A percentile compares a stretch with the other conserved stretches of the same genome.
Evolutionary conservation across 1,139 yeast genomes (phyloP).

Genomic region (Wickerhamomyces sp.): DNA sequence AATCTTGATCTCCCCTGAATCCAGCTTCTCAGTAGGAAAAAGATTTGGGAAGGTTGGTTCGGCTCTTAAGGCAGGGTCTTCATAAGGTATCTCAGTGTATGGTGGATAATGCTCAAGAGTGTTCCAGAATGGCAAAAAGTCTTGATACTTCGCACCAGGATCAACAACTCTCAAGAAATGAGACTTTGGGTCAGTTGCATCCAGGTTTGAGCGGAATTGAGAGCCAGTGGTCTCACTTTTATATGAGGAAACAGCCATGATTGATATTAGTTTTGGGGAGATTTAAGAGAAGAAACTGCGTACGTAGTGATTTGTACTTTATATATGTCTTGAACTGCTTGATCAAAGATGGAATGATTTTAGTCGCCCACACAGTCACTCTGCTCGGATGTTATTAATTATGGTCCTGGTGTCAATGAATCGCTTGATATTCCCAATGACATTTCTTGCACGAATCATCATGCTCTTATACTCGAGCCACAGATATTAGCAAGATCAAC

Average conservation of each 20-base stretch:
- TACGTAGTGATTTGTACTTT: neutral
- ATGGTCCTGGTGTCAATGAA: too few relatives aligned
- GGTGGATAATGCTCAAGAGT: constrained; percentile 36
- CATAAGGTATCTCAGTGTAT: constrained; percentile 18
- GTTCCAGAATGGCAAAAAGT: constrained; percentile 47
- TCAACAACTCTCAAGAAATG: constrained; percentile 6
- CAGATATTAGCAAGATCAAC: neutral
- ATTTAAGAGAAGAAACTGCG: neutral
- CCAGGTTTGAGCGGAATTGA: constrained; percentile 7
- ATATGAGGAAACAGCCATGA: constrained; percentile 7
- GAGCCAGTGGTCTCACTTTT: constrained; percentile 12
- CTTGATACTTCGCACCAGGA: constrained; percentile 28
- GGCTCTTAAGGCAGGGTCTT: constrained; percentile 16
- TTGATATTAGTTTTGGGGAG: neutral
- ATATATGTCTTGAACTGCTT: neutral
- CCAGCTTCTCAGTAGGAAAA: constrained; percentile 6
- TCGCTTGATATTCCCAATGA: too few relatives aligned
- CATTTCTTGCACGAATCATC: too few relatives aligned
- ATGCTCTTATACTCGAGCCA: neutral
- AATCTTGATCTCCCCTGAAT: neutral
- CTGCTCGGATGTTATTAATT: too few relatives aligned
- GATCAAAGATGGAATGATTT: neutral
- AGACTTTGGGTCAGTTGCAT: constrained; percentile 1
- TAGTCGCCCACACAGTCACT: too few relatives aligned
- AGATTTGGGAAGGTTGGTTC: constrained; percentile 25